Conservation (phyloP, 352 stramenopile genomes). For the Phytopythium sindhum region DNA sequence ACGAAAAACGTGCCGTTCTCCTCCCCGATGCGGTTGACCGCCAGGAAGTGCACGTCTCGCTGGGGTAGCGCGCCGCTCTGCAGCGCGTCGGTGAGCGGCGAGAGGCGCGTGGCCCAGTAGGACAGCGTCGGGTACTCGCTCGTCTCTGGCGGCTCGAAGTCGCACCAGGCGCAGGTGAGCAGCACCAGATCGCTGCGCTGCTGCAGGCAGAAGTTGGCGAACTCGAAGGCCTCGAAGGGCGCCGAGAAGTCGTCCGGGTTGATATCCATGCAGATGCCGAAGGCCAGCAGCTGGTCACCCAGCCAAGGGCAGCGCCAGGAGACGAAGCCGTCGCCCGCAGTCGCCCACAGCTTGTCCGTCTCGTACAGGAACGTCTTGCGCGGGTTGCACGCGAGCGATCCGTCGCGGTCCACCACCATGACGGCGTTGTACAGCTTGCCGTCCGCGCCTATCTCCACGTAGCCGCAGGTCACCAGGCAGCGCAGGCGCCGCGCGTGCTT, state of each 20-base stretch:
- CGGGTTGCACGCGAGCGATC: conserved; percentile 63
- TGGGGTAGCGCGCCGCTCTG: conserved; percentile 31
- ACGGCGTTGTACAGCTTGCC: conserved; percentile 72
- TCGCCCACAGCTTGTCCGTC: conserved; percentile 81
- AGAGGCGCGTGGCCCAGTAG: conserved; percentile 73
- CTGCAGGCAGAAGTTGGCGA: conserved; percentile 45
- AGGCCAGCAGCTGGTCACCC: conserved; percentile 64
- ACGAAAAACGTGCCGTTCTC: conserved; percentile 84
- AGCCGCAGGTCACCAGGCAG: conserved; percentile 71
- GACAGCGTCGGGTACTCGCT: conserved; percentile 46
- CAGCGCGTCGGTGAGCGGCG: conserved; percentile 51
- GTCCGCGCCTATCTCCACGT: conserved; percentile 43
- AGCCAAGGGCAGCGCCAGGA: conserved; percentile 78
- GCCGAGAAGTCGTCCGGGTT: conserved; percentile 81
- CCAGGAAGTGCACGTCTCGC: conserved; percentile 66
- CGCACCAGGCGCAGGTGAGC: conserved; percentile 83
- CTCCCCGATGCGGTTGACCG: conserved; percentile 70
- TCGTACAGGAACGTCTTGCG: conserved; percentile 85
- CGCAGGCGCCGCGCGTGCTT: conserved; percentile 51
- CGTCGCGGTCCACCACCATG: conserved; percentile 70
- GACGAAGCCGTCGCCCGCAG: conserved; percentile 50
- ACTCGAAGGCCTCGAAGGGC: conserved; percentile 68
- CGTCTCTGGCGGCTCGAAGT: conserved; percentile 56
- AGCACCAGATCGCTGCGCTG: conserved; percentile 67
- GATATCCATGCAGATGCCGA: conserved; percentile 90